Evolutionary conservation across 345 rosid genomes (phyloP).

Genomic region (Murraya koenigii): DNA sequence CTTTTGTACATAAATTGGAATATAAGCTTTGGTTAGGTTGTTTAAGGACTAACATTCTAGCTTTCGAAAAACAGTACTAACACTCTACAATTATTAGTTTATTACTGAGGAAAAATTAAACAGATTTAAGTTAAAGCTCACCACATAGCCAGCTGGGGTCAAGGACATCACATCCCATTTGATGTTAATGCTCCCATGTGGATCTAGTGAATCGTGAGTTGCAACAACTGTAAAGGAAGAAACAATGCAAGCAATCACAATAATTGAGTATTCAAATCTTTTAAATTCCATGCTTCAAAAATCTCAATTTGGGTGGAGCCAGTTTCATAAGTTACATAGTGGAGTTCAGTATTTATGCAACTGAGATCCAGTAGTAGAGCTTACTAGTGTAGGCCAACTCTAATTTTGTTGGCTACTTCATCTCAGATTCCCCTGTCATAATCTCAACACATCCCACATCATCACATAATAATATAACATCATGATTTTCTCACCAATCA

Average conservation of each 20-base stretch:
- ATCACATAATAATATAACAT: not conserved
- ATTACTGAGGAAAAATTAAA: no score
- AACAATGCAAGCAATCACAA: not conserved
- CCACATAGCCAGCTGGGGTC: constrained; percentile 77
- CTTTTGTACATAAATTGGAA: not conserved
- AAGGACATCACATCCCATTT: constrained; percentile 77
- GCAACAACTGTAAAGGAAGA: not conserved
- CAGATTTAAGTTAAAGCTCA: constrained; percentile 19
- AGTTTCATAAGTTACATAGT: not conserved
- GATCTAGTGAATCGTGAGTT: constrained; percentile 75
- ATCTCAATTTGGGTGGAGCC: not conserved
- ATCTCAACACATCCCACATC: not conserved
- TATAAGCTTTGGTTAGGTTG: not conserved
- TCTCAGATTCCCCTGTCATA: constrained; percentile 1
- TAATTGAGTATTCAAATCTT: not conserved
- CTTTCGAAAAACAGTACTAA: no score
- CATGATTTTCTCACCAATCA: not conserved
- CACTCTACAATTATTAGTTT: no score
- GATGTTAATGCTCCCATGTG: constrained; percentile 67
- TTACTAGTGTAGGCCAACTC: not conserved
- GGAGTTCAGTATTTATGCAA: not conserved
- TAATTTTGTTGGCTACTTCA: constrained; percentile 4
- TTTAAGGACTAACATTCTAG: not conserved
- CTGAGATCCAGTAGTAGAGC: not conserved
- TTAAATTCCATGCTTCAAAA: constrained; percentile 6